Base-by-base conservation (phyloP, 2,329 filamentous ascomycete species). In the Trichoderma semiorbis region DNA sequence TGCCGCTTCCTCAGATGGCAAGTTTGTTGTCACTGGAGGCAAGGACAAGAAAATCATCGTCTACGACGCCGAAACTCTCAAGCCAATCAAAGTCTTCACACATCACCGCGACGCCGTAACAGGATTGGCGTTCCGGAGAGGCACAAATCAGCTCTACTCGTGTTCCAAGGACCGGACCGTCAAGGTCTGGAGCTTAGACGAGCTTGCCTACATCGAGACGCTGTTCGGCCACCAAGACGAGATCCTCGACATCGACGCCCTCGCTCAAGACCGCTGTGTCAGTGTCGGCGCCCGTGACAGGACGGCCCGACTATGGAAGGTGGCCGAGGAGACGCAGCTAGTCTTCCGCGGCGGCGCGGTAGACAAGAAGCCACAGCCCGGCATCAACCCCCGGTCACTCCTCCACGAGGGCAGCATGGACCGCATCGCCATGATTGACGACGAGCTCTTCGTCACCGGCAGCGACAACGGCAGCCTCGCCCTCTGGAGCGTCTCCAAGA, bases 171-270 rank as follows among this genome's bases (percentile, higher is more conserved):
- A 99, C 82, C 90, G 96, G 55, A 97, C 95, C 3, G 92, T 99
- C 79, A 98, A 98, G 82, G 92, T 97, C 36, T 99, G 95, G 94
- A 95, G 92, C 75, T 85, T 98, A 57, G 92, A 97, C 76, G 94
- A 97, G 80, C 87, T 97, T 73, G 94, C 95, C 60, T 99, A 98
- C 78, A 89, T 98, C 34, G 96, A 99, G 81, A 98, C 95, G 0
- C 86, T 99, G 0, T 98, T 98, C 79, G 96, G 96, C 58, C 96
- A 99, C 82, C 95, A 98, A 79, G 95, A 98, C 79, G 88, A 93
- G 74, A 92, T 98, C 6, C 87, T 95, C 47, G 93, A 94, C 78
- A 89, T 99, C 69, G 92, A 93, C 74, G 92, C 93, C 26, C 87
- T 97, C 74, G 91, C 92, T 2, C 90, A 94, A 76, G 96, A 98